Evolutionary conservation across 768 basidiomycete species (phyloP), one percentile per base, ranked within the genome.

Genomic region (Agrocybe pediades): DNA sequence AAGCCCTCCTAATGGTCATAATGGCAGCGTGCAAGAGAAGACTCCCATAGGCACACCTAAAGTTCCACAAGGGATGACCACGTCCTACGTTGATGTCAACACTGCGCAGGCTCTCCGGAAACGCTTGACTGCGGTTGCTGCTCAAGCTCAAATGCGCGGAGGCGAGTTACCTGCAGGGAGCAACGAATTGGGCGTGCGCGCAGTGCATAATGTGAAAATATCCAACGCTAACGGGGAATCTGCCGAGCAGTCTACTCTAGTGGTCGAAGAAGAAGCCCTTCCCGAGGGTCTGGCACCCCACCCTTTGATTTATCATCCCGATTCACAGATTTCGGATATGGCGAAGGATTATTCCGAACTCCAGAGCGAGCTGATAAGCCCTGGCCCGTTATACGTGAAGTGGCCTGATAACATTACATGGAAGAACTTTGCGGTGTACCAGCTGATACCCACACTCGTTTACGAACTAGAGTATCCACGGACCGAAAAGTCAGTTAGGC

Each of bases 381-480:
- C 78, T 24, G 94, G 95, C 3, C 81, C 85, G 7, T 68, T 76
- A 44, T 72, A 75, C 47, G 78, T 95, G 33, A 79, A 77, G 16
- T 99, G 91, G 84, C 95, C 95, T 0, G 77, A 86, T 43, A 98
- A 95, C 66, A 80, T 98, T 56, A 87, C 86, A 0, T 80, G 84
- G 65, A 82, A 78, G 63, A 88, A 93, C 69, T 98, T 95, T 65
- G 82, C 82, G 24, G 81, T 88, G 33, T 99, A 95, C 71, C 84
- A 92, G 72, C 72, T 95, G 33, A 86, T 91, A 42, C 97, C 97
- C 13, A 93, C 93, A 0, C 78, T 99, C 40, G 95, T 98, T 6
- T 99, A 99, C 65, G 95, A 98, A 68, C 76, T 98, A 27, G 95
- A 98, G 70, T 99, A 95, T 68, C 96, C 96, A 9, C 76, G 96